Conservation (phyloP, 1,284 basidiomycete species). For the Pholiota adiposa region DNA sequence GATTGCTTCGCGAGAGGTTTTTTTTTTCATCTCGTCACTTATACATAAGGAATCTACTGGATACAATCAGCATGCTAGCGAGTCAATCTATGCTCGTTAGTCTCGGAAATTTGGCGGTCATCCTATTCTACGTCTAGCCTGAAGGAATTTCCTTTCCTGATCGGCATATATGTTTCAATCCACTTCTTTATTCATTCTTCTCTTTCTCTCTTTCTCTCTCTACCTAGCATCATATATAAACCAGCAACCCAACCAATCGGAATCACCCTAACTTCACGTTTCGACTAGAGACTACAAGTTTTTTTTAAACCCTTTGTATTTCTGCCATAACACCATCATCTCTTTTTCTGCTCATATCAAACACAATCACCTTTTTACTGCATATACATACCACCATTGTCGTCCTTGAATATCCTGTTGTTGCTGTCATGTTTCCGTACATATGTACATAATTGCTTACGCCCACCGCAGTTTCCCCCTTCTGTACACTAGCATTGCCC, state of each 20-base stretch:
- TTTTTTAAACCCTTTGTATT: background rate
- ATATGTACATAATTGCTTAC: background rate
- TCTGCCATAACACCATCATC: background rate
- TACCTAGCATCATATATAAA: background rate
- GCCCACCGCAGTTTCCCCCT: background rate
- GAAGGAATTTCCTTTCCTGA: background rate
- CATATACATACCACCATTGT: background rate
- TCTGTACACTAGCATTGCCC: background rate
- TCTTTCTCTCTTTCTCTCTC: background rate
- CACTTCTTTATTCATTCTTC: background rate
- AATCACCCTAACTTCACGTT: background rate
- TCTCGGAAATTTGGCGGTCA: background rate
- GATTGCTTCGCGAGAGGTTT: background rate
- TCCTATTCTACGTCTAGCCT: background rate
- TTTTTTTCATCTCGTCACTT: background rate
- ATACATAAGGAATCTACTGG: background rate
- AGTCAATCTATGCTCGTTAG: background rate
- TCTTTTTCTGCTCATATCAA: background rate
- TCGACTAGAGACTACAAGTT: background rate
- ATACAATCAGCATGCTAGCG: background rate
- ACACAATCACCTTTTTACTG: background rate
- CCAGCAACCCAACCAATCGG: background rate
- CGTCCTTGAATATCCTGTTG: background rate
- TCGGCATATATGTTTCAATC: background rate
- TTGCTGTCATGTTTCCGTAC: constrained; percentile 5